Conservation (phyloP, 2,329 filamentous ascomycete genomes). For the Calonectria hawksworthii region DNA sequence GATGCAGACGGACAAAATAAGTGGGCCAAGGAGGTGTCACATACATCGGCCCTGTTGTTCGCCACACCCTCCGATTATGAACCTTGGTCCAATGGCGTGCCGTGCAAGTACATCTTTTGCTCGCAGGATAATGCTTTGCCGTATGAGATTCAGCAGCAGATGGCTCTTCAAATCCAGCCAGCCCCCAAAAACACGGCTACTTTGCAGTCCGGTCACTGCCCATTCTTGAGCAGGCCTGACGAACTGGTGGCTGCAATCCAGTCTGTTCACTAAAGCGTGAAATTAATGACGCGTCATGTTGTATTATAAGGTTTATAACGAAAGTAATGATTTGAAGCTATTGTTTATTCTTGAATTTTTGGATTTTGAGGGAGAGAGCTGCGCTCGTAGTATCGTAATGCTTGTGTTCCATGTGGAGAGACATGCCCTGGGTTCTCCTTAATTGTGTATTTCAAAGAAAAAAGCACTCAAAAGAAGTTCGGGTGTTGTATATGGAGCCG, state of each 20-base stretch:
- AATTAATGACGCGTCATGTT: background rate
- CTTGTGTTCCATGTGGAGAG: too few relatives aligned
- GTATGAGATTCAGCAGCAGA: background rate
- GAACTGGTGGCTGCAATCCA: background rate
- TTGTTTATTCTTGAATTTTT: too few relatives aligned
- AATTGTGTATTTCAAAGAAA: too few relatives aligned
- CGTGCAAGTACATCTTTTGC: constrained; percentile 9
- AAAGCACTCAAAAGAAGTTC: too few relatives aligned
- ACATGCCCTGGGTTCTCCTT: too few relatives aligned
- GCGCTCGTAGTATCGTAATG: too few relatives aligned
- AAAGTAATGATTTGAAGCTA: background rate
- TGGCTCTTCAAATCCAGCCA: background rate
- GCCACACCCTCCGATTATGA: background rate
- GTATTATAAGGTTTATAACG: background rate
- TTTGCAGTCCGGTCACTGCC: background rate
- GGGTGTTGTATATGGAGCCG: too few relatives aligned
- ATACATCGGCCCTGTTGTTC: background rate
- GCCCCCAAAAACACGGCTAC: background rate
- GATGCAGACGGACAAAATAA: background rate
- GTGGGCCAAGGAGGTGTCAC: background rate
- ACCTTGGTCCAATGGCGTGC: background rate
- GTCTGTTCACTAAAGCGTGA: background rate
- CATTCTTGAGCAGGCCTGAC: background rate
- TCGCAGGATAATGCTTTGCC: background rate
- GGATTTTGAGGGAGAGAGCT: too few relatives aligned